Evolutionary conservation across 108 stramenopile species (phyloP).

Genomic region (Skeletonema potamos): DNA sequence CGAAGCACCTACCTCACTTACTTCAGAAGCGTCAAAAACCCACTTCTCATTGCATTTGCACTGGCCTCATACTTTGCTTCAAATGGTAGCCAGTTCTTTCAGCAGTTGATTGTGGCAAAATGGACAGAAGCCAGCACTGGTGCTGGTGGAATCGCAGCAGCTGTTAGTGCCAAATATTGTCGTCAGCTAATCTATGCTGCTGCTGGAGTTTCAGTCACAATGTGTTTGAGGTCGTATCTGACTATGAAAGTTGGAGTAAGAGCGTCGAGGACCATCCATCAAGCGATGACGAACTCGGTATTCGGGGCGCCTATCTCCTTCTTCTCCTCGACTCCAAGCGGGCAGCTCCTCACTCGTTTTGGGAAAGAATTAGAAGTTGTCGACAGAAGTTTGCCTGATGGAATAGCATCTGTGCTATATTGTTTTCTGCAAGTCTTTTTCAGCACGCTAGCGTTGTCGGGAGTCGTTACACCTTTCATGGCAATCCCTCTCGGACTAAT

Average conservation of each 20-base stretch:
- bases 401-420: slow-evolving; percentile 63
- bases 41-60: slow-evolving; percentile 60
- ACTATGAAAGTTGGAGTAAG: slow-evolving; percentile 68
- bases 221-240: slow-evolving; percentile 71
- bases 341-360: slow-evolving; percentile 90
- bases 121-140: slow-evolving; percentile 76
- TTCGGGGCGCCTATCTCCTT: slow-evolving; percentile 89
- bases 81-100: slow-evolving; percentile 80
- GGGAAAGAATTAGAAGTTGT: slow-evolving; percentile 84
- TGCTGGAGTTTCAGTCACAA: slow-evolving; percentile 63
- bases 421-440: slow-evolving; percentile 74
- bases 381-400: slow-evolving; percentile 72
- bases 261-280: slow-evolving; percentile 66
- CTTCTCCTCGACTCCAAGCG: slow-evolving; percentile 91
- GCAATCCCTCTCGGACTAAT: slow-evolving; percentile 54
- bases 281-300: slow-evolving; percentile 75
- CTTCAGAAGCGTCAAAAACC: slow-evolving; percentile 69
- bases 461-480: slow-evolving; percentile 66
- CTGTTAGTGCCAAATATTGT: slow-evolving; percentile 57
- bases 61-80: slow-evolving; percentile 59
- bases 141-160: slow-evolving; percentile 47
- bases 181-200: slow-evolving; percentile 66
- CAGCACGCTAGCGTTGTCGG: slow-evolving; percentile 58
- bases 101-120: slow-evolving; percentile 76
- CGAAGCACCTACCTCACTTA: slow-evolving; percentile 70